Evolutionary conservation across 495 filamentous ascomycete genomes (phyloP), one percentile per base, ranked within the genome.

Genomic region (Penicillium argentinense): DNA sequence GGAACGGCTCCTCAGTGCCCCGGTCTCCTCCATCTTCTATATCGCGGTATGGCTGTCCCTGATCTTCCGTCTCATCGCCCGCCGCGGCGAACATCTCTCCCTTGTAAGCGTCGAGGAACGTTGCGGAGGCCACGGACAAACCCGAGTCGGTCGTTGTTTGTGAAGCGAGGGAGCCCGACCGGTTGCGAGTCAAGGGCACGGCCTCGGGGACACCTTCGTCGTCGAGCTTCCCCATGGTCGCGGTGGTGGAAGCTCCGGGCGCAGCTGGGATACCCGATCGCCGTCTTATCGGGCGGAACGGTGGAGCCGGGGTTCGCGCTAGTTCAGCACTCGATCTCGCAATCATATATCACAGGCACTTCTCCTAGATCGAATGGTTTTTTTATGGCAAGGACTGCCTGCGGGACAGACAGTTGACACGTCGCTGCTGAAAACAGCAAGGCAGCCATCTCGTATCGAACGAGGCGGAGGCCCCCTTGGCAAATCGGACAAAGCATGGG

Each of bases 71-170:
- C 28, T 53, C 52, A 23, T 42, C 25, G 23, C 30, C 28, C 9
- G 42, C 41, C 33, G 18, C 33, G 17, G 52, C 22, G 29, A 53
- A 38, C 29, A 41, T 17, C 37, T 49, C 45, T 32, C 45, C 44
- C 45, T 66, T 67, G 48, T 59, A 34, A 32, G 60, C 59, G 22
- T 57, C 54, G 14, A 69, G 59, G 43, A 66, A 65, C 2, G 58
- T 30, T 18, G 51, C 57, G 27, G 69, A 67, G 19, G 66, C 64
- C 38, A 69, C 59, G 49, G 69, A 73, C 3, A 73, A 45, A 25
- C 56, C 63, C 13, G 69, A 73, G 30, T 71, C 69, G 51, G 64
- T 64, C 42, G 69, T 63, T 8, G 57, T 47, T 21, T 64, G 48
- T 12, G 69, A 71, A 6, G 51, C 49, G 26, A 43, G 39, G 9